phyloP scores from a whole-genome alignment of 1,284 basidiomycete species.

The Erythrobasidium hasegawianum region DNA sequence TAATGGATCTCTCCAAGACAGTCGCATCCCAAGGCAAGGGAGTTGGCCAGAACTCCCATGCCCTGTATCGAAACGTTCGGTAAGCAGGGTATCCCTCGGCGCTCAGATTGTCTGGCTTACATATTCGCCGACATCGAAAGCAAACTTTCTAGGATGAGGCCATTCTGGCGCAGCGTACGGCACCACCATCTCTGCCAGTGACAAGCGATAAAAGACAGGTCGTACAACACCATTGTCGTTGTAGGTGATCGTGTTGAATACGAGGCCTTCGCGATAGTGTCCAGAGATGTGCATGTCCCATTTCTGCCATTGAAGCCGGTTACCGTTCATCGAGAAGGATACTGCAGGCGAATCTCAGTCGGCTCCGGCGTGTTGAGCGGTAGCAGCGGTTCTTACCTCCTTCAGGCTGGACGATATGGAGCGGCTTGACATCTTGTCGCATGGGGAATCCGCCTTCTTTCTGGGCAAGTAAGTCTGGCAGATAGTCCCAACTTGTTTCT shows the following conservation, averaged over 20 bases:
- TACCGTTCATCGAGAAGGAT: slow-evolving; percentile 76
- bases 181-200: slow-evolving; percentile 62
- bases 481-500: slow-evolving; percentile 61
- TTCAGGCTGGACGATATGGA: slow-evolving; percentile 81
- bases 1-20: slow-evolving; percentile 76
- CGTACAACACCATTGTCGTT: slow-evolving; percentile 69
- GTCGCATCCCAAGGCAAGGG: slow-evolving; percentile 75
- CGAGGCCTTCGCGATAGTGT: slow-evolving; percentile 38
- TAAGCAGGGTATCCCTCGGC: no score
- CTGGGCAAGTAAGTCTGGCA: slow-evolving; percentile 63
- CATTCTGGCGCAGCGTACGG: slow-evolving; percentile 59
- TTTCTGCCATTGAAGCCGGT: slow-evolving; percentile 85
- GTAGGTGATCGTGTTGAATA: slow-evolving; percentile 60
- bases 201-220: slow-evolving; percentile 73
- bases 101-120: no score
- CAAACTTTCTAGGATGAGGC: slow-evolving; percentile 59
- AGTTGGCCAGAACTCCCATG: slow-evolving; percentile 81
- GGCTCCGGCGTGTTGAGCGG: no score
- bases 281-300: slow-evolving; percentile 86
- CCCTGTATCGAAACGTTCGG: slow-evolving; percentile 73
- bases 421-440: slow-evolving; percentile 72
- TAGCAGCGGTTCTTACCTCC: no score
- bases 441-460: slow-evolving; percentile 59
- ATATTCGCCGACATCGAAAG: slow-evolving; percentile 60
- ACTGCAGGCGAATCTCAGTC: no score